phyloP scores from a whole-genome alignment of 225 moss, liverwort and hornwort genomes.

The Sphagnum tenellum region DNA sequence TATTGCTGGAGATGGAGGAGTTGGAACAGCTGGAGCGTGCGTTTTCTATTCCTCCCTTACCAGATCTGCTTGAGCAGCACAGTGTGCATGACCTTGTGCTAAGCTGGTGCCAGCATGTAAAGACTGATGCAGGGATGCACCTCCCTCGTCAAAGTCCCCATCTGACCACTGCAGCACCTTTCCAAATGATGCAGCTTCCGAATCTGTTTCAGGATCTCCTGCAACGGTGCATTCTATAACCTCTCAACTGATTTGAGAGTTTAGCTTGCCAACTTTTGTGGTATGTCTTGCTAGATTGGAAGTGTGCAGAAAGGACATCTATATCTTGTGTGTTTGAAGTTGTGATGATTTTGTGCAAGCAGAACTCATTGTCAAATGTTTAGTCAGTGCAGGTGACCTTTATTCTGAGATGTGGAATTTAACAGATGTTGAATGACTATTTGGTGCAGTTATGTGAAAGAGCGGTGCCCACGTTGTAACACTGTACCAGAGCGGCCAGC shows the following conservation, averaged over 20 bases:
- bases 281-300: not conserved
- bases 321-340: too few species aligned
- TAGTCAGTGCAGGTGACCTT: too few species aligned
- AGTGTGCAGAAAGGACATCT: too few species aligned
- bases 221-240: conserved; percentile 41
- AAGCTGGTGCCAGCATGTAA: conserved; percentile 70
- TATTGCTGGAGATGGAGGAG: conserved; percentile 60
- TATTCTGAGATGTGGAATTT: too few species aligned
- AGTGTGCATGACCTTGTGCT: conserved; percentile 34
- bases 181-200: conserved; percentile 80
- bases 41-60: conserved; percentile 63
- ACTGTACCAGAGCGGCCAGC: conserved; percentile 64
- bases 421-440: conserved; percentile 1
- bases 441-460: conserved; percentile 80
- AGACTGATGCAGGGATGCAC: conserved; percentile 33
- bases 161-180: conserved; percentile 60
- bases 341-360: too few species aligned
- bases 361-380: too few species aligned
- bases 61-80: conserved; percentile 46
- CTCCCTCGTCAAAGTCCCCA: conserved; percentile 42
- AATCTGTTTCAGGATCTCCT: conserved; percentile 85
- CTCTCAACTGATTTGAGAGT: not conserved
- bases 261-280: not conserved
- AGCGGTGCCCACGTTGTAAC: conserved; percentile 66
- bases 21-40: conserved; percentile 64